Evolutionary conservation across 352 stramenopile species (phyloP).

Genomic region (Halophytophthora polymorphica): DNA sequence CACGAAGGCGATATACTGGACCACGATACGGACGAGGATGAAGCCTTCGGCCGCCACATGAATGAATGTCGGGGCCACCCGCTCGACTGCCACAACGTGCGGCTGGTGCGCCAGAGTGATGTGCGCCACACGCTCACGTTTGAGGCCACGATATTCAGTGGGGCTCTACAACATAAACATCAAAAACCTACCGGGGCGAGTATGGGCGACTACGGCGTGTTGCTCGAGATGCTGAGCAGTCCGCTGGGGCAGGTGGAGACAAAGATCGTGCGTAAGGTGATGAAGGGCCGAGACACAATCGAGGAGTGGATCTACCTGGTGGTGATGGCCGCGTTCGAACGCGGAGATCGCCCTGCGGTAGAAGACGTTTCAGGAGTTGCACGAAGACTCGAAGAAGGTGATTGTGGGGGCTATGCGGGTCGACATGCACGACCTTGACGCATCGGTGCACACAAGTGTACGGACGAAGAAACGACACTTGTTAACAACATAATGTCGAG

Average conservation of each 20-base stretch:
- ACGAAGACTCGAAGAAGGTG: constrained; percentile 55
- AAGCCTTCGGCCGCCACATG: too few relatives aligned
- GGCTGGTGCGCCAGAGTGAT: too few relatives aligned
- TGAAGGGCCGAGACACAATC: constrained; percentile 50
- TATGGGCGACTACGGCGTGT: constrained; percentile 43
- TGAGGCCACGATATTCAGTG: too few relatives aligned
- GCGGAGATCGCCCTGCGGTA: constrained; percentile 66
- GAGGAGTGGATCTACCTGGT: constrained; percentile 59
- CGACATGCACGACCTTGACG: constrained; percentile 35
- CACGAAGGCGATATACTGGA: too few relatives aligned
- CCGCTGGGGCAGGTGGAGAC: constrained; percentile 58
- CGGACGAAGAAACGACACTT: constrained; percentile 64
- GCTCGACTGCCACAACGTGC: too few relatives aligned
- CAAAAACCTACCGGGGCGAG: too few relatives aligned
- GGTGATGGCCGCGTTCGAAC: constrained; percentile 54
- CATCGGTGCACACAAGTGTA: constrained; percentile 43
- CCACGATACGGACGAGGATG: too few relatives aligned
- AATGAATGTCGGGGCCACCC: too few relatives aligned
- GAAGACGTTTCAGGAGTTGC: constrained; percentile 62
- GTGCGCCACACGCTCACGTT: too few relatives aligned
- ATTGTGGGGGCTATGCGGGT: constrained; percentile 45
- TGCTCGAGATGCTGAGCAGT: constrained; percentile 43
- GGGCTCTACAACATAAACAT: too few relatives aligned
- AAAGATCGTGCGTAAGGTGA: constrained; percentile 50
- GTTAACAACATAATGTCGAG: constrained; percentile 40